Base-by-base conservation (phyloP, 371 early-diverging fungal genomes). In the Rhizopus delemar region DNA sequence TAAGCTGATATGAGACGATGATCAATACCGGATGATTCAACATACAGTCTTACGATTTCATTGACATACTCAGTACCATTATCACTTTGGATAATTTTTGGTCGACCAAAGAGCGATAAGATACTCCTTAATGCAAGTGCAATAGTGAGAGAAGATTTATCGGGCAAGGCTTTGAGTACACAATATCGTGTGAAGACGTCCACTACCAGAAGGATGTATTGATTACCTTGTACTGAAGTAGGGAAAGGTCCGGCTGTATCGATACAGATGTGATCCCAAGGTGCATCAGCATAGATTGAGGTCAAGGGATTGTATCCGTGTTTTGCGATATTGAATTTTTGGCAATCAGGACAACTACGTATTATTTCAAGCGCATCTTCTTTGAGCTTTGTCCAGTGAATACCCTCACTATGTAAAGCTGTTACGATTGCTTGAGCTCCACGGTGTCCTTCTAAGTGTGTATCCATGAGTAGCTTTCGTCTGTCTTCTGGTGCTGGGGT, bases 331-430 rank as follows among this genome's bases (percentile, higher is more conserved):
- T 15, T 39, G 28, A 16, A 28, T 22, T 35, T 13, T 35, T 52
- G 52, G 11, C 52, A 52, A 28, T 12, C 39, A 16, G 16, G 15
- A 4, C 52, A 52, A n/a, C 38, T 34, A 11, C 31, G 9, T 5
- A 54, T 13, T 13, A 41, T 7, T 7, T 29, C 9, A 5, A 28
- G 28, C 2, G n/a, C 29, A 31, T 54, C 54, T 54, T 54, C 13
- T 5, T 29, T 29, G 13, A 54, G 5, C 41, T 54, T 31, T 31
- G 41, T 54, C 54, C 54, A 54, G 32, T 54, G 54, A 15, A 52
- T 12, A 34, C 28, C 4, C 5, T 33, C 51, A 12, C 8, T 32
- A 15, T 50, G 51, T 8, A 50, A 11, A 5, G 51, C 34, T 5
- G 50, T 8, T 6, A 51, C 41, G 0, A 58, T 3, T 22, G 49